Percentiles rank a stretch among this genome's conserved stretches.
Evolutionary conservation across 495 filamentous ascomycete genomes (phyloP).

Genomic region (Schizothecium vesticola): DNA sequence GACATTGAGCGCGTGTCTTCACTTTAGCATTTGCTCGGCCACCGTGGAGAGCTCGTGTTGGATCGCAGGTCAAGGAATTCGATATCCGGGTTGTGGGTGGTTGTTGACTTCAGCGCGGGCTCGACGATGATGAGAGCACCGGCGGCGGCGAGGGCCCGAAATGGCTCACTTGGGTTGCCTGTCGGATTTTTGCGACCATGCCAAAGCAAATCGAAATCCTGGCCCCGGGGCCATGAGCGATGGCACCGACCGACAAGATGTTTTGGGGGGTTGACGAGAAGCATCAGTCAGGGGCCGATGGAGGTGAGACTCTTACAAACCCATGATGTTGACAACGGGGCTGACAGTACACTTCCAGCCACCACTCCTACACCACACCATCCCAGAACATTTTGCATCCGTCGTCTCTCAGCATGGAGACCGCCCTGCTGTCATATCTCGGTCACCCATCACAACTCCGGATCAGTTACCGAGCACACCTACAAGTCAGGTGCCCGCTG

Average conservation of each 20-base stretch:
- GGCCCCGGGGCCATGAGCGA: not conserved
- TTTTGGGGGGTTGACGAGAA: slow-evolving; percentile 15
- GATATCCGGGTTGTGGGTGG: not conserved
- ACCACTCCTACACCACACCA: slow-evolving; percentile 44
- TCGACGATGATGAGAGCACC: not conserved
- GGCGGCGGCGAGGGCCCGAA: not conserved
- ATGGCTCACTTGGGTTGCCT: not conserved
- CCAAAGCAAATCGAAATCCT: not conserved
- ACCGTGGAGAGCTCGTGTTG: not conserved
- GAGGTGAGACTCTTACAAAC: slow-evolving; percentile 15
- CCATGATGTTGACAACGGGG: not conserved
- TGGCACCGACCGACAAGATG: not conserved
- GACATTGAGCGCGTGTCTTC: not conserved
- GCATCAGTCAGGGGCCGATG: slow-evolving; percentile 19
- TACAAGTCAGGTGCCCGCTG: slow-evolving; percentile 4
- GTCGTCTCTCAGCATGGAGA: slow-evolving; percentile 71
- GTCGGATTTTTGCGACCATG: not conserved
- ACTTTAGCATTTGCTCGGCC: not conserved
- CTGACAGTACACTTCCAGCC: slow-evolving; percentile 9
- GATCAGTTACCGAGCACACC: slow-evolving; percentile 14
- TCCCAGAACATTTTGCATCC: slow-evolving; percentile 73
- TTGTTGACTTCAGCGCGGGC: not conserved
- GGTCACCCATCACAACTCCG: slow-evolving; percentile 26
- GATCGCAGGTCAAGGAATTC: not conserved
- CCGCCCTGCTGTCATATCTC: slow-evolving; percentile 52